Percentiles rank a stretch among this genome's conserved stretches.
phyloP scores from a whole-genome alignment of 1,284 basidiomycete species.

The Irpex sp. region DNA sequence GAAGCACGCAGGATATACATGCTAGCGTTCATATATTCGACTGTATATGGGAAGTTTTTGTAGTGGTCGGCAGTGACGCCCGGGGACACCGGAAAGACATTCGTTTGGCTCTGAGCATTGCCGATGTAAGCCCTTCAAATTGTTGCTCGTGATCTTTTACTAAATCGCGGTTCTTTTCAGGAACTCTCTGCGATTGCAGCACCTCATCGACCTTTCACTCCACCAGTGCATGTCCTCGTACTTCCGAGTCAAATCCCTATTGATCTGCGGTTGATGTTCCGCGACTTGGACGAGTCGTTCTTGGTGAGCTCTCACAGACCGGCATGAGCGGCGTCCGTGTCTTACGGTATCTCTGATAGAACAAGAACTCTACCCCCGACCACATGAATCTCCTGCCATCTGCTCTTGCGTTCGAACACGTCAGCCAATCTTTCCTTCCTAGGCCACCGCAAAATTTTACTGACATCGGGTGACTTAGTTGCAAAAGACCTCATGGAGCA shows the following conservation, averaged over 20 bases:
- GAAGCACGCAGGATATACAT: conserved; percentile 22
- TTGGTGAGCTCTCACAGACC: conserved; percentile 40
- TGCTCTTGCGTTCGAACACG: conserved; percentile 54
- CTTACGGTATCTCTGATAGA: conserved; percentile 36
- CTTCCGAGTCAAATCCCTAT: conserved; percentile 68
- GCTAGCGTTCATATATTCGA: conserved; percentile 60
- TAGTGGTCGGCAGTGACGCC: conserved; percentile 66
- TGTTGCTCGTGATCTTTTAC: background rate
- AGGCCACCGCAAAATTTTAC: conserved; percentile 16
- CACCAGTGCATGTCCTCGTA: conserved; percentile 67
- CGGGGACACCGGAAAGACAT: conserved; percentile 58
- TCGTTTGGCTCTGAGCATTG: conserved; percentile 51
- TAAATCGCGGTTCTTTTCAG: conserved; percentile 31
- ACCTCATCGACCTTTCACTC: conserved; percentile 55
- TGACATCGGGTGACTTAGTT: conserved; percentile 28
- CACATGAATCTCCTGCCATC: conserved; percentile 76
- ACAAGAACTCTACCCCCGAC: conserved; percentile 54
- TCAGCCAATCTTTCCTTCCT: conserved; percentile 29
- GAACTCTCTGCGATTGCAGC: conserved; percentile 48
- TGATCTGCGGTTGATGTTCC: conserved; percentile 62
- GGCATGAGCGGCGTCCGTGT: background rate
- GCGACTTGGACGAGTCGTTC: conserved; percentile 57
- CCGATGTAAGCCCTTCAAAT: conserved; percentile 40
- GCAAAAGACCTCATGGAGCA: conserved; percentile 36
- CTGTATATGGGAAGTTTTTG: conserved; percentile 73